Percentiles rank a stretch among this genome's conserved stretches.
phyloP scores from a whole-genome alignment of 2,329 filamentous ascomycete species.

The Penicillium thymicola region DNA sequence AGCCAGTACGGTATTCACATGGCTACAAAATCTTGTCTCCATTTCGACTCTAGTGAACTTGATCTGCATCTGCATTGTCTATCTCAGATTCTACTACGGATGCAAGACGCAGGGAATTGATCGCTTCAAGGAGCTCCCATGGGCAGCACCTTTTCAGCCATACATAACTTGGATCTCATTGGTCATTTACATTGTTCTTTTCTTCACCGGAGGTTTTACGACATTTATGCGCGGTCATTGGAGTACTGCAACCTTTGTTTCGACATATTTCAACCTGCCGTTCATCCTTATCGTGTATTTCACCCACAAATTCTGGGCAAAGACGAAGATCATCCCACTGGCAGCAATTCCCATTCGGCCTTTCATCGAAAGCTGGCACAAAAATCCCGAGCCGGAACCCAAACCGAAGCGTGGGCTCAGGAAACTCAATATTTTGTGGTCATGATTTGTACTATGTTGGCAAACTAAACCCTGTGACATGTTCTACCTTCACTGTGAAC shows the following conservation, averaged over 20 bases:
- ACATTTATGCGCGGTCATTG: constrained; percentile 25
- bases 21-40: constrained; percentile 61
- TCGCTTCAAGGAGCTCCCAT: constrained; percentile 43
- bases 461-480: background rate
- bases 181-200: constrained; percentile 56
- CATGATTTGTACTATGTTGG: constrained; percentile 1
- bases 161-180: constrained; percentile 60
- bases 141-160: constrained; percentile 51
- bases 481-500: background rate
- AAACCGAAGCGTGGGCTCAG: constrained; percentile 19
- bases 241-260: constrained; percentile 59
- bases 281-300: constrained; percentile 54
- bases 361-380: constrained; percentile 27
- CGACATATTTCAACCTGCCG: constrained; percentile 59
- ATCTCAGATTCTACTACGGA: constrained; percentile 52
- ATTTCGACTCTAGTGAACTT: constrained; percentile 50
- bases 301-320: constrained; percentile 37
- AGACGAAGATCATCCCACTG: constrained; percentile 34
- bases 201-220: constrained; percentile 66
- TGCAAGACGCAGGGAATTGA: constrained; percentile 38
- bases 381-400: constrained; percentile 28
- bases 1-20: constrained; percentile 60
- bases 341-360: constrained; percentile 37
- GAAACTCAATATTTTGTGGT: constrained; percentile 30
- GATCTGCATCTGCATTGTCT: constrained; percentile 56